Evolutionary conservation across 208 protist genomes (phyloP).

Genomic region (Leishmania major): DNA sequence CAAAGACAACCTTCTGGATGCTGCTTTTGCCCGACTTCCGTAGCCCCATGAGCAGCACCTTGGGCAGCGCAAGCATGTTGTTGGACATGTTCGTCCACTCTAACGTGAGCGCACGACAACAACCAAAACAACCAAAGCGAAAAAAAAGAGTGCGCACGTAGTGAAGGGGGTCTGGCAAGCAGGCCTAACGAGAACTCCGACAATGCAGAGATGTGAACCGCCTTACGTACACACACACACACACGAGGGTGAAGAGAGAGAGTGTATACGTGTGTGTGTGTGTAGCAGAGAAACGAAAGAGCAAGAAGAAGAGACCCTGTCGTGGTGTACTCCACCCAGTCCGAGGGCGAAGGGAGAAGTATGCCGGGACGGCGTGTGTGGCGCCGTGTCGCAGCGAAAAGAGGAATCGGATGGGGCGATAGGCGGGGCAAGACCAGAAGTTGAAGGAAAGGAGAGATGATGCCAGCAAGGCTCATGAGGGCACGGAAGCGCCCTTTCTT

Average conservation of each 20-base stretch:
- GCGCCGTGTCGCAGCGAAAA: background rate
- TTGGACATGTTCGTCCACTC: conserved; percentile 5
- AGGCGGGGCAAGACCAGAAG: background rate
- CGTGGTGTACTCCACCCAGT: too few species aligned
- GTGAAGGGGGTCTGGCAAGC: background rate
- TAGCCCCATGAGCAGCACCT: conserved; percentile 88
- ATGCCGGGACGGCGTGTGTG: too few species aligned
- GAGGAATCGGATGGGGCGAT: background rate
- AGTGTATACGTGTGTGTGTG: too few species aligned
- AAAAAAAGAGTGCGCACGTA: background rate
- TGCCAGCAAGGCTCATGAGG: background rate
- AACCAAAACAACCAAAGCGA: background rate
- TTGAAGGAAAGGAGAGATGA: background rate
- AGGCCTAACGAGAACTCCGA: background rate
- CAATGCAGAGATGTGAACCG: background rate
- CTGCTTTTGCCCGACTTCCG: conserved; percentile 91
- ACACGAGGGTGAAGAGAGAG: too few species aligned
- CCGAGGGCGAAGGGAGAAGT: background rate
- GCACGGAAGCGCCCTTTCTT: background rate
- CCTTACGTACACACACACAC: background rate
- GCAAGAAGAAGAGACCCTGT: too few species aligned
- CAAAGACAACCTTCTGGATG: conserved; percentile 92
- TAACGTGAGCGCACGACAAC: background rate
- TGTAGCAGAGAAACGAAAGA: too few species aligned
- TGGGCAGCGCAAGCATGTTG: conserved; percentile 66